Percentiles rank a stretch among this genome's conserved stretches.
phyloP scores from a whole-genome alignment of 1,284 basidiomycete species.

The Amylostereum areolatum region DNA sequence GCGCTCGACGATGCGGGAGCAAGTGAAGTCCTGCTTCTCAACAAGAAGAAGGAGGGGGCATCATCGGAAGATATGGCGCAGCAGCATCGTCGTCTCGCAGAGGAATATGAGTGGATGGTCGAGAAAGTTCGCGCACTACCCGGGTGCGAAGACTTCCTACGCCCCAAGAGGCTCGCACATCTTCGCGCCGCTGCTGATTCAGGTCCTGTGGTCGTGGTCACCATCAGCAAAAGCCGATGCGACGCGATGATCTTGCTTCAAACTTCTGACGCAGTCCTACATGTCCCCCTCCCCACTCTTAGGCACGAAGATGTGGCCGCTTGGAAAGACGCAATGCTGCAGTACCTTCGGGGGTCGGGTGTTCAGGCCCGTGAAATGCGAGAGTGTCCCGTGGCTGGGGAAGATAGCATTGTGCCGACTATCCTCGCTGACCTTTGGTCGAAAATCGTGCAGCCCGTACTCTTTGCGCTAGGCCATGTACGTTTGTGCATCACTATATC shows the following conservation, averaged over 20 bases:
- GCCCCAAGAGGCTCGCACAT: neutral
- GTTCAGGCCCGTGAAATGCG: neutral
- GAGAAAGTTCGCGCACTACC: neutral
- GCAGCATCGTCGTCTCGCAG: neutral
- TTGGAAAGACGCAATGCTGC: neutral
- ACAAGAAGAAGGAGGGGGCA: neutral
- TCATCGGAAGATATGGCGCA: neutral
- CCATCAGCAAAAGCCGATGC: neutral
- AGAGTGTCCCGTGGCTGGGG: no score
- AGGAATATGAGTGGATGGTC: neutral
- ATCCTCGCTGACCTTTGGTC: no score
- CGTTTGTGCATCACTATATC: no score
- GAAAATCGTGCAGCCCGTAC: no score
- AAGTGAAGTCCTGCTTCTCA: neutral
- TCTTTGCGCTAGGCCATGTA: no score
- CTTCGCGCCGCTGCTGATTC: neutral
- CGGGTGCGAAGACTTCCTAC: conserved; percentile 10
- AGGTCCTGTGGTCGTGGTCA: conserved; percentile 1
- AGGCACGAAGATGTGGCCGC: conserved; percentile 8
- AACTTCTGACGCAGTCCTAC: neutral
- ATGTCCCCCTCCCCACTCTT: conserved; percentile 18
- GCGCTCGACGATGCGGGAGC: neutral
- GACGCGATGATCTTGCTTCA: neutral
- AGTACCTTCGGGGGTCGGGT: neutral
- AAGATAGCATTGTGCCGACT: no score